Percentiles rank a stretch among this genome's conserved stretches.
Conservation (phyloP, 164 flowering plant species). For the Macadamia tetraphylla region DNA sequence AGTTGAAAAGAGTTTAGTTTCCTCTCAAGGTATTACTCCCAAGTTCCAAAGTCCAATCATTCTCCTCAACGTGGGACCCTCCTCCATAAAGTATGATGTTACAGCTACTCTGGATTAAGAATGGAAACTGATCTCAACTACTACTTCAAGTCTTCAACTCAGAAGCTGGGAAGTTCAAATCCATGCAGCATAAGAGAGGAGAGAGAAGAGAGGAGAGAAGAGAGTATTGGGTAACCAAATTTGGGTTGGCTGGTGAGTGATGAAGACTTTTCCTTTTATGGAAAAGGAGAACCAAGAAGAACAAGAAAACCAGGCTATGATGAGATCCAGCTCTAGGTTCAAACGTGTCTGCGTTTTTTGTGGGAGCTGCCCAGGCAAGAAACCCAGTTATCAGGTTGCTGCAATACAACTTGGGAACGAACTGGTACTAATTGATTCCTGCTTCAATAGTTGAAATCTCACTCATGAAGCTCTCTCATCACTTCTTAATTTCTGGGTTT, state of each 20-base stretch:
- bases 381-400: constrained; percentile 63
- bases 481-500: neutral
- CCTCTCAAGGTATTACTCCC: too few relatives aligned
- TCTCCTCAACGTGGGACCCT: too few relatives aligned
- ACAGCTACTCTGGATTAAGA: neutral
- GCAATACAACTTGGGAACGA: constrained; percentile 71
- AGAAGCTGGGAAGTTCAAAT: neutral
- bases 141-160: neutral
- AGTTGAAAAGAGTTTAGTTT: too few relatives aligned
- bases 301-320: constrained; percentile 17
- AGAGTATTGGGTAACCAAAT: neutral
- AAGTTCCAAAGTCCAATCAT: too few relatives aligned
- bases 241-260: too few relatives aligned
- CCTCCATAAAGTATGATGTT: too few relatives aligned
- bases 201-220: too few relatives aligned
- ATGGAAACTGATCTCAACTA: neutral
- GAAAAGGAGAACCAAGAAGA: constrained; percentile 30
- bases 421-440: constrained; percentile 37
- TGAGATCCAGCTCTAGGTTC: constrained; percentile 44
- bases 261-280: neutral
- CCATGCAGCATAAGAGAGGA: neutral
- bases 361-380: constrained; percentile 82
- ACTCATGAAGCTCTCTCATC: neutral
- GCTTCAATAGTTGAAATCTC: neutral
- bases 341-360: constrained; percentile 72